Conservation (phyloP, 1,284 basidiomycete species). For the Cutaneotrichosporon dermatis region DNA sequence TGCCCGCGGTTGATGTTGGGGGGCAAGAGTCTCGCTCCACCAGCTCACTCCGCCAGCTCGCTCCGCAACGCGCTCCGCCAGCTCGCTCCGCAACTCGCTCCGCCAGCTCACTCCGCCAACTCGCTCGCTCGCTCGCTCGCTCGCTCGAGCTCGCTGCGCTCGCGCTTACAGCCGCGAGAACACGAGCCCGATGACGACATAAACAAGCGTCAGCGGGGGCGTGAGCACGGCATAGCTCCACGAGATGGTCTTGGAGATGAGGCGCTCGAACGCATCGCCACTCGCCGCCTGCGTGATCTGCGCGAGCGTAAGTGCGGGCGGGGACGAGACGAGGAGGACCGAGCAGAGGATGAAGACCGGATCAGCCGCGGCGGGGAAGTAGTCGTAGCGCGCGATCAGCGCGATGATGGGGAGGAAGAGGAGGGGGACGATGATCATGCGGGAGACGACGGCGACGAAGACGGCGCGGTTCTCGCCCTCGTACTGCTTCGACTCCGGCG, state of each 20-base stretch:
- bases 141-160: too few species aligned
- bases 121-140: too few species aligned
- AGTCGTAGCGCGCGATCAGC: conserved; percentile 58
- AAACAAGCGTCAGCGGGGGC: conserved; percentile 70
- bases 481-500: conserved; percentile 16
- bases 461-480: conserved; percentile 78
- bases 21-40: too few species aligned
- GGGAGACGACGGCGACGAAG: conserved; percentile 61
- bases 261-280: conserved; percentile 82
- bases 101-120: too few species aligned
- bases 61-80: too few species aligned
- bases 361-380: conserved; percentile 54
- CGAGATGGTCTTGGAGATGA: conserved; percentile 60
- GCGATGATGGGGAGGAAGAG: conserved; percentile 70
- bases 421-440: conserved; percentile 82
- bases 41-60: too few species aligned
- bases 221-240: conserved; percentile 60
- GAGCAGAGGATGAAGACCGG: conserved; percentile 57
- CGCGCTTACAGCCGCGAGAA: conserved; percentile 39
- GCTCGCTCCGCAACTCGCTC: too few species aligned
- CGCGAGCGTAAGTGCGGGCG: conserved; percentile 49
- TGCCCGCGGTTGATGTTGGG: too few species aligned
- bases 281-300: conserved; percentile 83
- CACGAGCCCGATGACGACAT: conserved; percentile 66
- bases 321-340: conserved; percentile 61